Base-by-base conservation (phyloP, 192 early-diverging fungal genomes). In the Mortierella hygrophila region DNA sequence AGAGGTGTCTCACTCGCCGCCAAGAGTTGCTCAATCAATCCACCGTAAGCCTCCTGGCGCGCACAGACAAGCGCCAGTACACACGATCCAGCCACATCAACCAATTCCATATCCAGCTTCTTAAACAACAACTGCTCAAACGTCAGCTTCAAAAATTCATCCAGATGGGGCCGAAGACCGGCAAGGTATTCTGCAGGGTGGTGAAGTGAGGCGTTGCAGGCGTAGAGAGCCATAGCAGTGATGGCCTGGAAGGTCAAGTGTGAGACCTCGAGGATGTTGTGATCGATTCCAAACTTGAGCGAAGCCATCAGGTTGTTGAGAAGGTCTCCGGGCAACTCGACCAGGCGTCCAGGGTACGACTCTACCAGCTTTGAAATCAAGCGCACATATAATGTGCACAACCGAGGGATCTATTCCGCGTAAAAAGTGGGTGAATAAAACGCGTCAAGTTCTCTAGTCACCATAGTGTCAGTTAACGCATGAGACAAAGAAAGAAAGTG, bases 311-410 rank as follows among this genome's bases (percentile, higher is more conserved):
- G 70, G 46, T 92, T 91, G 41, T 88, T 83, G 11, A 94, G 83
- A 35, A 95, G 75, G 23, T 85, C 72, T 6, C 70, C 49, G 7
- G 95, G 92, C 6, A 94, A 74, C 41, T 77, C 76, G 6, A 84
- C 80, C 20, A 95, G 79, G 42, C 91, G 91, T 26, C 93, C 91
- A 15, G 95, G 93, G 77, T 94, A 95, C 18, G 90, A 92, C 55
- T 92, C 92, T 26, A 95, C 85, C 65, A 95, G 79, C 82, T 93
- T 83, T 7, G 92, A 90, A 32, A 95, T 92, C 65, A 95, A 76
- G n/a, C 89, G 88, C 75, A 94, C 92, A 85, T 94, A 96, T 68
- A 92, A 88, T 72, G 89, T 91, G 78, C 93, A 95, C 15, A 95
- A 72, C 49, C 88, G 77, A 21, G 94, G 93, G 38, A 93, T 91